Base-by-base conservation (phyloP, 2,329 filamentous ascomycete genomes). In the Botrytis fragariae region DNA sequence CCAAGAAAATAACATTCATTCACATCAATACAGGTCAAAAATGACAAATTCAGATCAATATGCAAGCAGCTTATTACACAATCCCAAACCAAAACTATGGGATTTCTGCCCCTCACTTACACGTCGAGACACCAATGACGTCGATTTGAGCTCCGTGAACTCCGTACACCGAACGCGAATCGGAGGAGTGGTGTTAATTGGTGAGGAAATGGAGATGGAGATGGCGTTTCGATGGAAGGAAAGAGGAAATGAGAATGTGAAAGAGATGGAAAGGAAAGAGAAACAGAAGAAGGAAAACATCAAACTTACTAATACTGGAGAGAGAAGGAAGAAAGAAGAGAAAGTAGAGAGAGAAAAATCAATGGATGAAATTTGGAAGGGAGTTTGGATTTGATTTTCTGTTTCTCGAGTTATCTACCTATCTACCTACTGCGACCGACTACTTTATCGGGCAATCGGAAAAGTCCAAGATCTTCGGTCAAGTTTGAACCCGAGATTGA, bases 321-420 rank as follows among this genome's bases (percentile, higher is more conserved):
- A 20, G 39, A 25, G 39, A 60, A 42, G 35, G 4, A 29, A 44
- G 14, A 37, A 60, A 16, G 20, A 69, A 69, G 60, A n/a, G 25
- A n/a, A 51, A 48, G 29, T 4, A 14, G 32, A 51, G 42, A 71
- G 29, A 48, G 69, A 62, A 20, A 51, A 71, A 29, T 44, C 37
- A 22, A 29, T 57, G 6, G 57, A 63, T 44, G 57, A 45, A 22
- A 35, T 71, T 42, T 70, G 68, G 68, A 70, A 61, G n/a, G 57
- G 68, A 44, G 57, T 70, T 70, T 70, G 68, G 68, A 48, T 3
- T 70, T 70, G 29, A 63, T 20, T 16, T 61, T n/a, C 51, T 57
- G 1, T 25, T 25, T 61, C 22, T 60, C 10, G 32, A 60, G 9
- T 37, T 16, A 69, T 57, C 9, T 48, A 48, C 20, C 10, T 9